Conservation (phyloP, 202 grass and related monocot species). For the Bolboschoenoplectus hybrid region DNA sequence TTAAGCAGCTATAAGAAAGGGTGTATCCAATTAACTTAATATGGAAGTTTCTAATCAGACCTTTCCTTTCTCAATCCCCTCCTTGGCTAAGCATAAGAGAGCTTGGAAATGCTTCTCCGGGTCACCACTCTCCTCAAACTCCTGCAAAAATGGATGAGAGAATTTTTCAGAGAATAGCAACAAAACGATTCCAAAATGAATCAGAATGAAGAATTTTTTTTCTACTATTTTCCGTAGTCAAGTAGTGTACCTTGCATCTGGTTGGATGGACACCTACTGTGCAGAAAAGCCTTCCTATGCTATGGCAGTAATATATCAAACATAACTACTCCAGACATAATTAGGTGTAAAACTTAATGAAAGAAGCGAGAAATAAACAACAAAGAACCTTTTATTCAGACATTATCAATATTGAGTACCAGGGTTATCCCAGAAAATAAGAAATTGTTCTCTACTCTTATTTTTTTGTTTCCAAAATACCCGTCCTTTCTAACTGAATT, state of each 20-base stretch:
- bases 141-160: slow-evolving; percentile 49
- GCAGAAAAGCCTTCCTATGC: slow-evolving; percentile 85
- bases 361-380: not conserved
- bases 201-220: not conserved
- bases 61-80: slow-evolving; percentile 88
- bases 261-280: slow-evolving; percentile 93
- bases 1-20: slow-evolving; percentile 1
- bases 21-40: not conserved
- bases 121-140: slow-evolving; percentile 93
- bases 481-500: not conserved
- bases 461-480: not conserved
- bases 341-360: not conserved
- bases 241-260: slow-evolving; percentile 72
- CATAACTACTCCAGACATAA: slow-evolving; percentile 48
- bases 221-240: not conserved
- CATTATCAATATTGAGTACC: not conserved
- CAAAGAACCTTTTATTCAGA: not conserved
- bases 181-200: slow-evolving; percentile 18
- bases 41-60: slow-evolving; percentile 39
- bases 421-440: not conserved
- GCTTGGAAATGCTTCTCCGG: slow-evolving; percentile 78
- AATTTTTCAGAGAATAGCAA: slow-evolving; percentile 30
- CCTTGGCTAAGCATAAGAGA: slow-evolving; percentile 63
- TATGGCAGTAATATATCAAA: slow-evolving; percentile 30
- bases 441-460: not conserved